These are phyloP conservation scores for Exophiala spinifera DNA, from an alignment of 2,329 filamentous ascomycete genomes.

Conservation along the genomic window DNA sequence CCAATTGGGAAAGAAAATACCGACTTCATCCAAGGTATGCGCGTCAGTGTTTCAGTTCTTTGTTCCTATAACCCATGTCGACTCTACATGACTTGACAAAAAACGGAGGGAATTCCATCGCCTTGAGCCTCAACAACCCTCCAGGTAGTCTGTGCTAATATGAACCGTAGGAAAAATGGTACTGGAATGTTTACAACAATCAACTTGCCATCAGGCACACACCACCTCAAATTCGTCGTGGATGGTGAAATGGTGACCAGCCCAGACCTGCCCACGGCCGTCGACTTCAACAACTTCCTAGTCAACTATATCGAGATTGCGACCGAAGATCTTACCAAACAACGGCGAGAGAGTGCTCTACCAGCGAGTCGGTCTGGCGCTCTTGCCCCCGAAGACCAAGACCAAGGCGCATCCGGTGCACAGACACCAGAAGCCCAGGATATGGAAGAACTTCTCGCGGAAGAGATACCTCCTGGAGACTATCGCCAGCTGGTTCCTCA, in stretches of 20 bases:
- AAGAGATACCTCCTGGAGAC: slow-evolving; percentile 55
- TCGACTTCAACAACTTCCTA: slow-evolving; percentile 95
- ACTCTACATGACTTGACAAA: slow-evolving; percentile 9
- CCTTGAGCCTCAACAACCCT: no score
- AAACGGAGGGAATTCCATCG: neutral
- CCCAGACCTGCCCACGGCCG: slow-evolving; percentile 82
- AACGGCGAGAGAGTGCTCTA: slow-evolving; percentile 37
- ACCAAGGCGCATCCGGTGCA: slow-evolving; percentile 29
- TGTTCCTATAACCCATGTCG: slow-evolving; percentile 11
- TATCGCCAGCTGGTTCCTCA: slow-evolving; percentile 76
- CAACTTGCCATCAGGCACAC: slow-evolving; percentile 84
- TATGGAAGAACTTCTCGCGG: slow-evolving; percentile 29
- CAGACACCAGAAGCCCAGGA: slow-evolving; percentile 34
- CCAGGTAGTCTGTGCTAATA: slow-evolving; percentile 29
- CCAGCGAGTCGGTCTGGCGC: slow-evolving; percentile 35
- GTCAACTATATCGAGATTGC: slow-evolving; percentile 98
- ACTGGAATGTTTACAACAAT: slow-evolving; percentile 69
- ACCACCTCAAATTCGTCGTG: slow-evolving; percentile 94
- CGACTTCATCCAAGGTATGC: slow-evolving; percentile 80
- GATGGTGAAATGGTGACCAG: slow-evolving; percentile 92
- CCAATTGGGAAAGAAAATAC: slow-evolving; percentile 95
- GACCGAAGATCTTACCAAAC: slow-evolving; percentile 60
- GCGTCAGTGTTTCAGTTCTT: slow-evolving; percentile 14
- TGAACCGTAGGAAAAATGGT: slow-evolving; percentile 37
- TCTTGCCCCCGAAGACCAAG: slow-evolving; percentile 43